Evolutionary conservation across 352 stramenopile genomes (phyloP), one percentile per base, ranked within the genome.

Genomic region (Globisporangium recalcitrans): DNA sequence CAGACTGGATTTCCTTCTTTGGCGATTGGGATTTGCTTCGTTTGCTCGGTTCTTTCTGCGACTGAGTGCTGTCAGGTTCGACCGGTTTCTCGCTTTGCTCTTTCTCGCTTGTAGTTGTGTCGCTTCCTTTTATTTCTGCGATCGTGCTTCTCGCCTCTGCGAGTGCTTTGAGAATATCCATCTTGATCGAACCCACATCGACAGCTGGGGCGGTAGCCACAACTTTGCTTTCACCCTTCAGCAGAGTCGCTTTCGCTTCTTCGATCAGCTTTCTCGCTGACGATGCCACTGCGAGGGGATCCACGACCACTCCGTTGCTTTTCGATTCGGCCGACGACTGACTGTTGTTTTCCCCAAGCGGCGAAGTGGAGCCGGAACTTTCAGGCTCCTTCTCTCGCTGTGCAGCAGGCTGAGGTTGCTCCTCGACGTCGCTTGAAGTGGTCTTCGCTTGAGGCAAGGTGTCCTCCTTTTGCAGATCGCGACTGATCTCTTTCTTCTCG

Each of bases 121-220:
- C 42, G 61, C 60, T 52, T 63, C 63, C 52, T 52, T 64, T 93
- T 54, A 93, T 90, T 24, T 64, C 85, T 7, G 80, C 82, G 51
- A 93, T 90, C 13, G 83, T 83, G 53, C 71, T 92, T 42, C 85
- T 74, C 7, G 85, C 85, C 31, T 91, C 77, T 3, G 83, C 84
- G 26, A 95, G 58, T 5, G 81, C 85, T 58, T 92, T 93, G 6
- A 95, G 54, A 51, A 95, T 87, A 52, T 93, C 71, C 60, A 80
- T 72, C 65, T 95, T 93, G 61, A 95, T 91, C 0, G 82, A 80
- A 24, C 67, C 81, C 34, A 93, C 82, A 57, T 95, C 75, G 16
- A 94, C 60, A 2, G 63, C 38, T 53, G 70, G 54, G 44, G 70
- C 63, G 3, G 53, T 22, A 22, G 29, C 11, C 2, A 42, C 55